These are phyloP conservation scores for Colletotrichum brevisporum DNA, from an alignment of 2,329 filamentous ascomycete genomes.

Conservation along the genomic window DNA sequence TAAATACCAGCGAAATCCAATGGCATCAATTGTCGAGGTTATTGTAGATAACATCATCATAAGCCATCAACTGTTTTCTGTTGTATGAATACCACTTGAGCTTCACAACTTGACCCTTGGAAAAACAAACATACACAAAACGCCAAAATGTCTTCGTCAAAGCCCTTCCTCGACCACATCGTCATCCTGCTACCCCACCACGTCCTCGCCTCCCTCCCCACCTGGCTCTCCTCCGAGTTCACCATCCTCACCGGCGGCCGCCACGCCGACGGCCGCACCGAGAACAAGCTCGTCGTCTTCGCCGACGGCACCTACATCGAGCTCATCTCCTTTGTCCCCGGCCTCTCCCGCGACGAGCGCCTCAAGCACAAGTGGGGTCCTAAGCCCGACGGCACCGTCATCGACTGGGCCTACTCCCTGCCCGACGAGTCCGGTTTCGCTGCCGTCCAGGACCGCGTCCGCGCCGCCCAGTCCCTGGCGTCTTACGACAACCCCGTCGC, in stretches of 20 bases:
- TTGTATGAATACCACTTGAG: background rate
- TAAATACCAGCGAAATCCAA: conserved; percentile 21
- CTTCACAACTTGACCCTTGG: too few species aligned
- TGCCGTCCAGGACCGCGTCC: conserved; percentile 54
- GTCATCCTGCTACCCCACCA: conserved; percentile 72
- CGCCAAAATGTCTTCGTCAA: conserved; percentile 22
- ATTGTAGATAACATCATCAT: background rate
- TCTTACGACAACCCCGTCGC: conserved; percentile 63
- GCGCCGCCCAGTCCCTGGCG: conserved; percentile 49
- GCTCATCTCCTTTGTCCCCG: conserved; percentile 70
- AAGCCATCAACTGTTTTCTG: background rate
- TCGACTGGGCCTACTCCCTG: conserved; percentile 74
- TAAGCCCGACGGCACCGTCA: conserved; percentile 61
- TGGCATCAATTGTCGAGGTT: background rate
- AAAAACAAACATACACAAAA: too few species aligned
- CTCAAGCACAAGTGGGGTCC: conserved; percentile 71
- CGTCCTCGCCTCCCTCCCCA: conserved; percentile 61
- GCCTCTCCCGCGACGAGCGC: conserved; percentile 52
- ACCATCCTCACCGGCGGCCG: conserved; percentile 71
- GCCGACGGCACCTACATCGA: conserved; percentile 77
- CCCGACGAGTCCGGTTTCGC: conserved; percentile 52
- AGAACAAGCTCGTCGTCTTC: conserved; percentile 75
- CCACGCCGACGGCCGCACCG: conserved; percentile 72
- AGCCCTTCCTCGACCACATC: conserved; percentile 70
- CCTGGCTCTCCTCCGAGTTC: conserved; percentile 67